Base-by-base conservation (phyloP, 225 moss, liverwort and hornwort genomes). In the Marchantia paleacea region DNA sequence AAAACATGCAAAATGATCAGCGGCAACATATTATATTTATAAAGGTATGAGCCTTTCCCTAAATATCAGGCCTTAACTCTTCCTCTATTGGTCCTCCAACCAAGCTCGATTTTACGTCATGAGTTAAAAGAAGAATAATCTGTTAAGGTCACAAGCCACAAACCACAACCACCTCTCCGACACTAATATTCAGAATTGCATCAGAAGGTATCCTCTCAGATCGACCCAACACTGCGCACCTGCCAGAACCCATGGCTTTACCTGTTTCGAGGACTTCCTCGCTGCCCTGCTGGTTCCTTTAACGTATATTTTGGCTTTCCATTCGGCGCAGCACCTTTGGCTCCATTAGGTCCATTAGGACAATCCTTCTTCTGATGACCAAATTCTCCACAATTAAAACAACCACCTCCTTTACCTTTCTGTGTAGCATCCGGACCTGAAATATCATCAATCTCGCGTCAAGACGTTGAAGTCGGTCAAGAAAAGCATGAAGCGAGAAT, bases 301-400 rank as follows among this genome's bases (percentile, higher is more conserved):
- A 99, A 85, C n/a, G 90, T 89, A 78, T 94, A 99, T 64, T 90
- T 92, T 12, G 91, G 91, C 85, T 86, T 89, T 55, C 89, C 90
- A 78, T 72, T 47, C 50, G 83, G 81, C 29, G 22, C 86, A 57
- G 81, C 84, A 68, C 88, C 91, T 81, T 79, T 79, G 72, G 78
- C 90, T 75, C 86, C 86, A 52, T 79, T 87, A 14, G 57, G 20
- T 57, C 20, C 73, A 29, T 84, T 49, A 9, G 94, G 95, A 79
- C 97, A 97, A 75, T 97, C 95, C 81, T 85, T 93, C 80, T 91
- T 93, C 50, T 87, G 89, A 85, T 97, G 97, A 52, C 97, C 97
- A 30, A 84, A 83, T 76, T 95, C 95, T 75, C 95, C 97, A 80
- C 97, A 97, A 82, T 93, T 90, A 78, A 92, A 97, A 84, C 97